phyloP scores from a whole-genome alignment of 441 rosid genomes.

The Brassica balearica region DNA sequence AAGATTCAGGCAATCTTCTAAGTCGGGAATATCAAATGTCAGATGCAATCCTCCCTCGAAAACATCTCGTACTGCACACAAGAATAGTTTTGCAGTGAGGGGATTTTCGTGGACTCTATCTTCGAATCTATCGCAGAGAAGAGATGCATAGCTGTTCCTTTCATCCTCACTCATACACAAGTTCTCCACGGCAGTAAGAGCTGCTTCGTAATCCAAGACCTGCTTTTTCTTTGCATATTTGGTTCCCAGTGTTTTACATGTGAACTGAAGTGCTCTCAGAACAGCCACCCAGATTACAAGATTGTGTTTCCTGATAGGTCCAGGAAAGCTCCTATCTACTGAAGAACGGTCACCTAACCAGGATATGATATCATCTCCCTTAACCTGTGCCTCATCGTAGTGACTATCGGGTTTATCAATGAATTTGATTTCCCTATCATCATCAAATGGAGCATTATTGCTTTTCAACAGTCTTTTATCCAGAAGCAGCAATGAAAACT shows the following conservation, averaged over 20 bases:
- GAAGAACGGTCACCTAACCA: conserved; percentile 28
- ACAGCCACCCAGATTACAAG: conserved; percentile 27
- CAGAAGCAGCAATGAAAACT: conserved; percentile 18
- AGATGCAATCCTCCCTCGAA: not conserved
- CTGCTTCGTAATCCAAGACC: conserved; percentile 10
- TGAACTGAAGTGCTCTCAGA: conserved; percentile 28
- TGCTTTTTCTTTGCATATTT: conserved; percentile 22
- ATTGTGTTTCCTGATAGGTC: conserved; percentile 19
- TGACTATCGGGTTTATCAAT: conserved; percentile 8
- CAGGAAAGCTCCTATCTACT: conserved; percentile 9
- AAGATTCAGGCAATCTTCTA: not conserved
- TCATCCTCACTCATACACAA: conserved; percentile 18
- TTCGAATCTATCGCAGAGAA: conserved; percentile 15
- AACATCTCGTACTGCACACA: conserved; percentile 34
- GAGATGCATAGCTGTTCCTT: conserved; percentile 24
- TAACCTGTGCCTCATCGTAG: conserved; percentile 17
- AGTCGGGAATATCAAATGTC: not conserved
- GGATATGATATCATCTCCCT: conserved; percentile 26
- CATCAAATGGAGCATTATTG: not conserved
- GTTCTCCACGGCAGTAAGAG: not conserved
- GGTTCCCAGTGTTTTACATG: conserved; percentile 18
- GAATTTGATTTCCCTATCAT: conserved; percentile 3
- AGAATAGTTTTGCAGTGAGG: not conserved
- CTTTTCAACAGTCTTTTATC: conserved; percentile 38
- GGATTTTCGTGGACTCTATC: not conserved